Evolutionary conservation across 805 yeast species (phyloP), one percentile per base, ranked within the genome.

Genomic region (Candida golubevii): DNA sequence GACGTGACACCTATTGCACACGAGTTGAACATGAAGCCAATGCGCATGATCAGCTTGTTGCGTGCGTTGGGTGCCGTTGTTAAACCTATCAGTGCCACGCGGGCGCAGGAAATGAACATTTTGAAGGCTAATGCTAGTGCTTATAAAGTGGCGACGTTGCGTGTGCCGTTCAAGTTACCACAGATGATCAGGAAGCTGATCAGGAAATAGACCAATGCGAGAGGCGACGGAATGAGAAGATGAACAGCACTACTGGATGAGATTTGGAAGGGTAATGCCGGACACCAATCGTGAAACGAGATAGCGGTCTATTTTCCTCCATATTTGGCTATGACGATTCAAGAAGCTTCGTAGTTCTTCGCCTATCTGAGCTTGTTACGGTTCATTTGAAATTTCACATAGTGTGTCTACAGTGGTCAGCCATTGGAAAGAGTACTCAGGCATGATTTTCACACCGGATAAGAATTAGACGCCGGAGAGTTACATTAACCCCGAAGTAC

Each of bases 111-210:
- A 3, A 75, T 81, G 51, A 85, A 84, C 28, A 73, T 85, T 47
- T 78, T 85, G 39, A 83, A 78, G 63, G 65, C 75, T 41, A 69
- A 75, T 43, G 82, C 82, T 11, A 62, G 79, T 8, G 74, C 80
- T 33, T 83, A 85, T 66, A 88, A 88, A 65, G 72, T 91, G 53
- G 98, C 97, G 3, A 66, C 79, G 13, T 75, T 93, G 64, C 82
- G 78, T 62, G 96, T 89, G 29, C 99, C 99, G 33, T 85, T 93
- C 68, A 83, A 80, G 61, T 71, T 88, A 41, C 99, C 99, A 7
- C 91, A 85, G 55, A 75, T 86, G 75, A 77, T 82, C 9, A 80
- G 82, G 70, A 18, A 18, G 23, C 23, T 18, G 23, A 18, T 18
- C 23, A 18, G 23, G 23, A 18, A 18, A 18, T 18, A 18, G 23